Base-by-base conservation (phyloP, 257 asterid genomes). In the Paulownia fortunei region DNA sequence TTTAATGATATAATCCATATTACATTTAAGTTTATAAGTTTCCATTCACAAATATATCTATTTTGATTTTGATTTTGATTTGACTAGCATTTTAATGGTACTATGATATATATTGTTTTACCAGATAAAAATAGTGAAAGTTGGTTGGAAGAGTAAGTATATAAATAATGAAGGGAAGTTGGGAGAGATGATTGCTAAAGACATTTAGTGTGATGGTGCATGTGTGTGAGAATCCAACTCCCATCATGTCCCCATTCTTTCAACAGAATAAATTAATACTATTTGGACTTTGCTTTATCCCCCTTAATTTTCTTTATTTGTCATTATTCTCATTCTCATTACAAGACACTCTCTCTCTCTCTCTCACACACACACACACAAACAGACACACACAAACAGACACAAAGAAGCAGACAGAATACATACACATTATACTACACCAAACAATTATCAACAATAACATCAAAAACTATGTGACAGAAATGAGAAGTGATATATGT, bases 191-290 rank as follows among this genome's bases (percentile, higher is more conserved):
- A 79, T 82, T 79, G 76, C 74, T 26, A 69, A 62, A 73, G 85
- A 84, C 80, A 86, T 84, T 76, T 61, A 56, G 64, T 66, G 63
- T 71, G 83, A 69, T 61, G 83, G 65, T 76, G 87, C 85, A 86
- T 84, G 88, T 86, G 88, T 82, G 78, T 15, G 84, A 73, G 87
- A 87, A 80, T 84, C 83, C 65, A 71, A 77, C 76, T 82, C 87
- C 78, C 84, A 81, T 85, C 87, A 87, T 83, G 87, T 79, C 85
- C 77, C 89, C 83, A 80, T 79, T 73, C 84, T 80, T 78, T 84
- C 80, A 78, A 72, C 90, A 82, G 8, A 73, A 55, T 79, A 60
- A 75, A 81, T 70, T 83, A 81, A 72, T 66, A 76, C 52, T 76
- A 58, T 76, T 56, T 74, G 5, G 18, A 41, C 60, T 66, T 42